A percentile compares a stretch with the other conserved stretches of the same genome.
These are phyloP conservation scores for Boletus speciosus DNA, from an alignment of 768 basidiomycete genomes.

Conservation along the genomic window DNA sequence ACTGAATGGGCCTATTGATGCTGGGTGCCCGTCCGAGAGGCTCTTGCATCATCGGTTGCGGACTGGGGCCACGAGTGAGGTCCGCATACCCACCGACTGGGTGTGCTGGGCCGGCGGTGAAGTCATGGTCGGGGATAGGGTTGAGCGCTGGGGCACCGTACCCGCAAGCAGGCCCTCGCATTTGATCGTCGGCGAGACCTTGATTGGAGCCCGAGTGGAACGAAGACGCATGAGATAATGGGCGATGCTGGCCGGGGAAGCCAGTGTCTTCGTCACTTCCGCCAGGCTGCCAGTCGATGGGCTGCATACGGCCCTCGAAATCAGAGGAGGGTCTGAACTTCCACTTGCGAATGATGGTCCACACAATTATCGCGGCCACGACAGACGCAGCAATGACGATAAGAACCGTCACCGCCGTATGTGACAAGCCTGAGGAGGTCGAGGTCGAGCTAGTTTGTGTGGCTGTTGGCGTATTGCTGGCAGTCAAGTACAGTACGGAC, in stretches of 20 bases:
- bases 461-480: conserved; percentile 16
- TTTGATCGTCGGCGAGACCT: conserved; percentile 34
- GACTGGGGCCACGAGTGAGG: conserved; percentile 70
- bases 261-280: conserved; percentile 42
- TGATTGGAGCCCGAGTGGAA: conserved; percentile 53
- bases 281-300: conserved; percentile 84
- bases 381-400: conserved; percentile 67
- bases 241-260: conserved; percentile 46
- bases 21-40: conserved; percentile 35
- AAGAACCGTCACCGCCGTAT: conserved; percentile 53
- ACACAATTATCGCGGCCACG: conserved; percentile 67
- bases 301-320: conserved; percentile 82
- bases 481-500: conserved; percentile 46
- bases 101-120: conserved; percentile 56
- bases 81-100: conserved; percentile 81
- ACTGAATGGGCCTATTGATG: conserved; percentile 45
- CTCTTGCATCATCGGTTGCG: conserved; percentile 54
- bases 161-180: conserved; percentile 33
- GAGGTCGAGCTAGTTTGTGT: conserved; percentile 20
- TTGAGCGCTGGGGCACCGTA: conserved; percentile 32
- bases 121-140: conserved; percentile 70
- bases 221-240: conserved; percentile 60
- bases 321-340: conserved; percentile 77
- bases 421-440: conserved; percentile 38
- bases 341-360: conserved; percentile 93